Percentiles rank a stretch among this genome's conserved stretches.
These are phyloP conservation scores for Claviceps quebecensis DNA, from an alignment of 2,329 filamentous ascomycete species.

Conservation along the genomic window DNA sequence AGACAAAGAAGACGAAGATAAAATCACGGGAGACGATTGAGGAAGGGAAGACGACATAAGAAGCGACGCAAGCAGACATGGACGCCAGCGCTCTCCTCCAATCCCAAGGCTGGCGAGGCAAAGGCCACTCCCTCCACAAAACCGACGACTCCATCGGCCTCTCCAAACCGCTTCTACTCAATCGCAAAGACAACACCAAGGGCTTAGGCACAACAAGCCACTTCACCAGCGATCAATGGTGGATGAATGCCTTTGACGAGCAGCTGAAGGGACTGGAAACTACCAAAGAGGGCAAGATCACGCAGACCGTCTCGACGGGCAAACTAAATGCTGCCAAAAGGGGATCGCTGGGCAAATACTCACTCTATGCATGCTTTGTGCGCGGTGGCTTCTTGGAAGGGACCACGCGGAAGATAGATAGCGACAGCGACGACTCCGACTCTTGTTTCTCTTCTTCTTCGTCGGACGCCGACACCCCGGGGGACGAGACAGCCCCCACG, in stretches of 20 bases:
- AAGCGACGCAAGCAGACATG: conserved; percentile 36
- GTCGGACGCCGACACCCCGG: conserved; percentile 9
- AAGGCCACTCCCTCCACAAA: conserved; percentile 75
- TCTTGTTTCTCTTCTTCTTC: conserved; percentile 7
- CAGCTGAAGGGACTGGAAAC: conserved; percentile 70
- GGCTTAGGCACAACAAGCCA: conserved; percentile 68
- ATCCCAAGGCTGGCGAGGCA: conserved; percentile 79
- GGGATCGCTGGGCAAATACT: conserved; percentile 40
- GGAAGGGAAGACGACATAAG: background rate
- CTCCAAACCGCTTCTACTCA: conserved; percentile 67
- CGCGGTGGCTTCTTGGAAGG: conserved; percentile 64
- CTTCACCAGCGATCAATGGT: conserved; percentile 75
- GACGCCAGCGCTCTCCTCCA: conserved; percentile 72
- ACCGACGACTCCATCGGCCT: conserved; percentile 61
- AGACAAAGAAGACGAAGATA: no score
- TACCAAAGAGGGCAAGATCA: conserved; percentile 38
- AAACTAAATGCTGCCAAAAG: conserved; percentile 42
- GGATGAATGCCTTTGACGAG: conserved; percentile 88
- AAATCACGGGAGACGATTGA: background rate
- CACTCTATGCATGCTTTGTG: conserved; percentile 74
- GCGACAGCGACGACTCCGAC: conserved; percentile 8
- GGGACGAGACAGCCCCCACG: conserved; percentile 16
- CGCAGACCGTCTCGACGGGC: conserved; percentile 40
- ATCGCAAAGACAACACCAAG: conserved; percentile 65
- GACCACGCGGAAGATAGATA: conserved; percentile 34